phyloP scores from a whole-genome alignment of 768 basidiomycete species.

The Russula virescens region DNA sequence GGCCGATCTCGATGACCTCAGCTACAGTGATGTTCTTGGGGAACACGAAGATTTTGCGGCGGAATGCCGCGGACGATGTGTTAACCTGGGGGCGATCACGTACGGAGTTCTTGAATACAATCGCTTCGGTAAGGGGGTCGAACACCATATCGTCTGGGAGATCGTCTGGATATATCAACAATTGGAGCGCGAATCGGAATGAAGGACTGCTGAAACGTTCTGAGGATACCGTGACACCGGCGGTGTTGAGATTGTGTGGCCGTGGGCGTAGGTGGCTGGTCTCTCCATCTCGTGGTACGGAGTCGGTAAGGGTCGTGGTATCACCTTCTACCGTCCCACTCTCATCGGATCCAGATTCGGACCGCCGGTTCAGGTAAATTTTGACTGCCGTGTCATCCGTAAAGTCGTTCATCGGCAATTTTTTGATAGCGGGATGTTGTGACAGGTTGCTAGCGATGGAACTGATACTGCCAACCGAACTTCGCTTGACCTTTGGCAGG shows the following conservation, averaged over 20 bases:
- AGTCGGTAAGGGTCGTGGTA: slow-evolving; percentile 36
- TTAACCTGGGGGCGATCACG: slow-evolving; percentile 46
- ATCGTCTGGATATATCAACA: slow-evolving; percentile 84
- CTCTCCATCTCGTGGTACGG: slow-evolving; percentile 31
- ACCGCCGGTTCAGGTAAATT: slow-evolving; percentile 80
- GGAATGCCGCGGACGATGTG: slow-evolving; percentile 43
- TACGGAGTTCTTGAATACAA: slow-evolving; percentile 78
- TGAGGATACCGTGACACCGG: slow-evolving; percentile 41
- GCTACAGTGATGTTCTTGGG: slow-evolving; percentile 94
- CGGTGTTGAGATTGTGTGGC: slow-evolving; percentile 39
- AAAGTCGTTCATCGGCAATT: slow-evolving; percentile 94
- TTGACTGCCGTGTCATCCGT: slow-evolving; percentile 96
- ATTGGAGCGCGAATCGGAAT: slow-evolving; percentile 76
- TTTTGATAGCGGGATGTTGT: slow-evolving; percentile 92
- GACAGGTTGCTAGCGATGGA: slow-evolving; percentile 90
- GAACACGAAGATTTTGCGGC: slow-evolving; percentile 84
- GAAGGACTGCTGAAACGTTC: slow-evolving; percentile 82
- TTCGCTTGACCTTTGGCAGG: slow-evolving; percentile 84
- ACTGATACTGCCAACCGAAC: slow-evolving; percentile 89
- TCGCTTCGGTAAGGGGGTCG: slow-evolving; percentile 88
- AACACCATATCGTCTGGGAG: slow-evolving; percentile 94
- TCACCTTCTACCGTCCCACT: slow-evolving; percentile 40
- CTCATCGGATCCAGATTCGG: slow-evolving; percentile 35
- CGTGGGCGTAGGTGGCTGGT: slow-evolving; percentile 33
- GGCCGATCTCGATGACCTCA: slow-evolving; percentile 87